phyloP scores from a whole-genome alignment of 371 early-diverging fungal genomes.

The Lichtheimia corymbifera region DNA sequence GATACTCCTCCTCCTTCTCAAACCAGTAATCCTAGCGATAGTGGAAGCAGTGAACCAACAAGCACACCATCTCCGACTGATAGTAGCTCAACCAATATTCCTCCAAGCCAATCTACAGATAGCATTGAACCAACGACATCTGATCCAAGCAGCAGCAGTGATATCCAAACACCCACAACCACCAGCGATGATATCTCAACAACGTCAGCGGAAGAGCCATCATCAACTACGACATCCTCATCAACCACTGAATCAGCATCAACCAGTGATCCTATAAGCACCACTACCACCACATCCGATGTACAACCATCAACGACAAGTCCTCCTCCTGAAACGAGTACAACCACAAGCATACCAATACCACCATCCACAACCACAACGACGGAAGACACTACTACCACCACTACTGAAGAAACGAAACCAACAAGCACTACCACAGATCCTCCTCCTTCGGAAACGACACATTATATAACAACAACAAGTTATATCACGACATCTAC shows the following conservation, averaged over 20 bases:
- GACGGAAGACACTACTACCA: not conserved
- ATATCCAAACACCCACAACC: not conserved
- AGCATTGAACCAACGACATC: not conserved
- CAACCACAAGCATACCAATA: not conserved
- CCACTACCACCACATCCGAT: not conserved
- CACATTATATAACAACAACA: not conserved
- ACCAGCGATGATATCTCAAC: not conserved
- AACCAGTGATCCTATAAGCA: slow-evolving; percentile 1
- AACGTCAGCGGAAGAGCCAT: not conserved
- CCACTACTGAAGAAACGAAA: not conserved
- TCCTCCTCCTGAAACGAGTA: slow-evolving; percentile 1
- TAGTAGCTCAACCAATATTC: not conserved
- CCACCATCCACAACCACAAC: slow-evolving; percentile 7
- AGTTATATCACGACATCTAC: slow-evolving; percentile 2
- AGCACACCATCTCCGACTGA: not conserved
- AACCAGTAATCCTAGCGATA: no score
- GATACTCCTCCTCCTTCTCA: not conserved
- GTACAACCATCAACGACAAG: not conserved
- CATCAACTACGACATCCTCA: not conserved
- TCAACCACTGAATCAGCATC: not conserved
- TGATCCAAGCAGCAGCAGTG: not conserved
- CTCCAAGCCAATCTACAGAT: not conserved
- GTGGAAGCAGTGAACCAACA: not conserved
- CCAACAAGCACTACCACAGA: not conserved
- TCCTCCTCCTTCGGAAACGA: not conserved